Conservation (phyloP, 805 yeast species). For the Ogataea glucozyma region DNA sequence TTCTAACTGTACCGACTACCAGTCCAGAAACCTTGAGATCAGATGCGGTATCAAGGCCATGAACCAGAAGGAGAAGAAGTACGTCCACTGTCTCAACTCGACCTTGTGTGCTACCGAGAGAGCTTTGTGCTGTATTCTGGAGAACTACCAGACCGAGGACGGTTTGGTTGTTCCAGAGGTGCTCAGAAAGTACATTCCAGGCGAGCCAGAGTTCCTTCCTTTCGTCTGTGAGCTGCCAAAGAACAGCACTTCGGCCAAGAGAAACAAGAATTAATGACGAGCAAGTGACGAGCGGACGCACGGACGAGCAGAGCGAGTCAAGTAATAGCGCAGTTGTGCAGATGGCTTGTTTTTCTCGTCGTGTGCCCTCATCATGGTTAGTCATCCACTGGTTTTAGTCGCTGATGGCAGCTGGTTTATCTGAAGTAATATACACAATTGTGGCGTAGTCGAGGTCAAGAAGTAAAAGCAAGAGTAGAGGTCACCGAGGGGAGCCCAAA, state of each 20-base stretch:
- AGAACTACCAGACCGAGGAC: constrained; percentile 96
- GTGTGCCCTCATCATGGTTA: no score
- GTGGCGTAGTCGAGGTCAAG: no score
- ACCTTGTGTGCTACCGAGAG: constrained; percentile 98
- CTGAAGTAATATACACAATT: no score
- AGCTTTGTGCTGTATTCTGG: constrained; percentile 95
- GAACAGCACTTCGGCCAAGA: constrained; percentile 83
- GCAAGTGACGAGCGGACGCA: no score
- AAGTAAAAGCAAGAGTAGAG: no score
- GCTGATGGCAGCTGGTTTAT: no score
- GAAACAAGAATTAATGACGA: constrained; percentile 35
- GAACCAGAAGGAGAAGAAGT: constrained; percentile 94
- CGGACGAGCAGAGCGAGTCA: no score
- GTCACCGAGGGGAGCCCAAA: no score
- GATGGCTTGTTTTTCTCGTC: no score
- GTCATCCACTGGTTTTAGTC: no score
- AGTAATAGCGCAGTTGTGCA: no score
- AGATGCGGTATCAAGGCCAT: constrained; percentile 97
- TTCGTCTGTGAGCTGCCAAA: constrained; percentile 88
- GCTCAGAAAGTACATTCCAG: constrained; percentile 93
- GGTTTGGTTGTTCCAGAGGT: constrained; percentile 94
- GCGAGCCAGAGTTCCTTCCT: constrained; percentile 96
- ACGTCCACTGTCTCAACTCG: constrained; percentile 97
- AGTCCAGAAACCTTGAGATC: constrained; percentile 96
- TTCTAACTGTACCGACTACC: constrained; percentile 99